Evolutionary conservation across 352 stramenopile species (phyloP), one percentile per base, ranked within the genome.

Genomic region (Peronosclerospora sorghi): DNA sequence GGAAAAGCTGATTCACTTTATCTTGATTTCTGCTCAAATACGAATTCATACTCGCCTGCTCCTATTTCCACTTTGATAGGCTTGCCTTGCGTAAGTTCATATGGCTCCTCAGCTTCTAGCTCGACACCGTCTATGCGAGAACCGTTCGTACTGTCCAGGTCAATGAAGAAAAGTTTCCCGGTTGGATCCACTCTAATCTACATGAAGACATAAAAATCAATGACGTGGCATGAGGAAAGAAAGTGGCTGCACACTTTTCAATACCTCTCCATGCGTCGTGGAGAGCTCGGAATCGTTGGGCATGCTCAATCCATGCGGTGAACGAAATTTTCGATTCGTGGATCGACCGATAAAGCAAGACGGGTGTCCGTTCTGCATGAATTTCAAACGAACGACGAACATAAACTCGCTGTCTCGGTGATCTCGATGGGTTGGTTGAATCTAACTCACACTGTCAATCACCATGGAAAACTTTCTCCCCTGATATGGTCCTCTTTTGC

Each of bases 61-160:
- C 77, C 77, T 8, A 90, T 46, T 8, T 59, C 62, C 28, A 86
- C 43, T 39, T 68, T 68, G 9, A 65, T 68, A 3, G 70, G 58
- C 38, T 79, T 63, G 18, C 40, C 51, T 14, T 59, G 51, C 21
- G 38, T 65, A 2, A 90, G 53, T 35, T 59, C 54, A 13, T 68
- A 62, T 1, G 73, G 65, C 24, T 83, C 62, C 32, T 83, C 50
- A 6, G 75, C 53, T 14, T 63, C 57, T 29, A 89, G 38, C 0
- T 53, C 55, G 12, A 64, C 51, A 41, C 68, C 67, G 52, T 88
- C 80, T 32, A 92, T 66, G 12, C 53, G 63, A 20, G 74, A 82
- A 18, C 80, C 80, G 42, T 92, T 92, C 2, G 80, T 92, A 52
- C 77, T 89, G 36, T 88, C 78, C 20, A 84, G 52, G 49, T 92